These are phyloP conservation scores for Clausena lansium DNA, from an alignment of 345 rosid species.

Conservation along the genomic window DNA sequence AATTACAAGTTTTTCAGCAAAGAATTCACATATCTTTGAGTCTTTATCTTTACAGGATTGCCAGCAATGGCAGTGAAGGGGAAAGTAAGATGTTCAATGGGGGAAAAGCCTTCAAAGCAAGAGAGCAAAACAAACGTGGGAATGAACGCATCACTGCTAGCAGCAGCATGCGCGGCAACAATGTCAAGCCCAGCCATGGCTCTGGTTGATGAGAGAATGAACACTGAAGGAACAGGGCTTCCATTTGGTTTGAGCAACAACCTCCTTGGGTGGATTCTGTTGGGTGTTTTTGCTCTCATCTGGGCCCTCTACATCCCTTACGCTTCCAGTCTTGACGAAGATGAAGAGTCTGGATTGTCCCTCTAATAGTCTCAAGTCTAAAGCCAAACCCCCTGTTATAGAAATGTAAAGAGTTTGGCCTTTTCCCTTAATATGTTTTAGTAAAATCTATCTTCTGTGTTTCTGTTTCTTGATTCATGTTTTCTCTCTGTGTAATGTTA, in stretches of 20 bases:
- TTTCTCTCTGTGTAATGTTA: neutral
- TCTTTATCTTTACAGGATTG: conserved; percentile 47
- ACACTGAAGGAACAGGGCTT: conserved; percentile 90
- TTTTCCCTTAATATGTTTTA: neutral
- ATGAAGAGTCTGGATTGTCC: conserved; percentile 90
- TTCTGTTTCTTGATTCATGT: neutral
- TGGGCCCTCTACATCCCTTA: conserved; percentile 78
- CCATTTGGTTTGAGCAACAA: conserved; percentile 96
- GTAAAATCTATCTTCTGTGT: neutral
- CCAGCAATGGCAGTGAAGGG: conserved; percentile 53
- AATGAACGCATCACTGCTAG: conserved; percentile 42
- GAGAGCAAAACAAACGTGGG: conserved; percentile 31
- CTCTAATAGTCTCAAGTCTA: conserved; percentile 32
- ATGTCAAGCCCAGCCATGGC: conserved; percentile 77
- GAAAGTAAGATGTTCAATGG: conserved; percentile 61
- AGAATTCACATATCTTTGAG: too few species aligned
- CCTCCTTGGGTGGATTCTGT: conserved; percentile 85
- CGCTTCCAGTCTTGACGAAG: conserved; percentile 70
- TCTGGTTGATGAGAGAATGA: conserved; percentile 86
- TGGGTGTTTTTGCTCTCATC: conserved; percentile 80
- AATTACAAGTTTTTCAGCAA: too few species aligned
- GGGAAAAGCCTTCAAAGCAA: conserved; percentile 30
- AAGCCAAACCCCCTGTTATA: conserved; percentile 14
- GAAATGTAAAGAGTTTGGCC: conserved; percentile 18
- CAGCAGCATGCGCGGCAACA: conserved; percentile 55